phyloP scores from a whole-genome alignment of 148 eudicot genomes.

The Suaeda aralocaspica region DNA sequence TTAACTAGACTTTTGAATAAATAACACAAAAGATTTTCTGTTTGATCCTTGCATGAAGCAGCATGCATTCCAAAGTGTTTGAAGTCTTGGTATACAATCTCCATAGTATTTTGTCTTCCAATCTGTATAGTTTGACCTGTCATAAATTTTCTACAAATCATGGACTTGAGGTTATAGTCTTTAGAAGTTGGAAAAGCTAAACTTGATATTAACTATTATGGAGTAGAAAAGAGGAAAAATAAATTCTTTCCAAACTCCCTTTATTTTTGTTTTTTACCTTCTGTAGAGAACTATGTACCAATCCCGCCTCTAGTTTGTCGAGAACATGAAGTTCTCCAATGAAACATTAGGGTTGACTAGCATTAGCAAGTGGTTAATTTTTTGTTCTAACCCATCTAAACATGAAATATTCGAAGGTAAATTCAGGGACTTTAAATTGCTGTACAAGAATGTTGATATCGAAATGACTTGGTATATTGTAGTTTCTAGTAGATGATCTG shows the following conservation, averaged over 20 bases:
- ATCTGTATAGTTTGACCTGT: neutral
- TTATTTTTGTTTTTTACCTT: neutral
- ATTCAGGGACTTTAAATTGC: constrained; percentile 11
- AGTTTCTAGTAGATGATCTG: constrained; percentile 7
- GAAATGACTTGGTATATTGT: neutral
- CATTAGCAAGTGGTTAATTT: neutral
- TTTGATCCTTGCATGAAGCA: no score
- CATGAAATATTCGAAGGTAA: neutral
- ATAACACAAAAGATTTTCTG: no score
- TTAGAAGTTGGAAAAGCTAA: neutral
- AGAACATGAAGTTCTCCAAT: neutral
- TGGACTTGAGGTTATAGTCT: neutral
- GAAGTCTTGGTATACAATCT: neutral
- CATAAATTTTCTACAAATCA: neutral
- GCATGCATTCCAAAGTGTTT: neutral
- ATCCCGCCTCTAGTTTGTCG: neutral
- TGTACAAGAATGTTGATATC: neutral
- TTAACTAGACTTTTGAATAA: no score
- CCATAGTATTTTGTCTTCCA: no score
- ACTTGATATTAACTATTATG: neutral
- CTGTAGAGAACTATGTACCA: neutral
- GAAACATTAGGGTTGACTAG: neutral
- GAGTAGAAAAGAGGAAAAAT: no score
- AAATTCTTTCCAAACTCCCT: no score
- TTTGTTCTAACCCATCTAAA: neutral